Base-by-base conservation (phyloP, 2,329 filamentous ascomycete genomes). In the Dactylellina drechsleri region DNA sequence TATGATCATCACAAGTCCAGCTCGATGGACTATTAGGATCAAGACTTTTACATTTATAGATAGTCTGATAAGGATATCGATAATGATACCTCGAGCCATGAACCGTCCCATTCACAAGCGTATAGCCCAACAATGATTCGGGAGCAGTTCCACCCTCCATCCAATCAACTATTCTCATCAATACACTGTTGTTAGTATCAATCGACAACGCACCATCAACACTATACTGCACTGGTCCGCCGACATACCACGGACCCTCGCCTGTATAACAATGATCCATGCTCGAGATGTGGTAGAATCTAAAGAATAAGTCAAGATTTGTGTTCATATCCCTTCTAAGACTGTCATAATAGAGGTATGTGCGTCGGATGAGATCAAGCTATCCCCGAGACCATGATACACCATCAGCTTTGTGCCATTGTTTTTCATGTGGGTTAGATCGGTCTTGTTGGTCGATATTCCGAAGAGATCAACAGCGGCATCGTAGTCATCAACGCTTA, bases 131-230 rank as follows among this genome's bases (percentile, higher is more conserved):
- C 31, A 83, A 77, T 16, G 77, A 75, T 43, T 81, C 78, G 0
- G 81, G 80, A 1, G 79, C 80, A 5, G 76, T 79, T 0, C 82
- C 83, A 7, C 83, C 78, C 76, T 86, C 85, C 0, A 85, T 83
- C 84, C 85, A 86, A 26, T 80, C 77, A 23, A 86, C 82, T 71
- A 87, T 80, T 5, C 84, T 83, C 77, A 83, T 81, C 52, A 87
- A 81, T 12, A 71, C 57, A 2, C 62, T 43, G 3, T 23, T 50
- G 2, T 62, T 28, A 4, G 41, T 12, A 18, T 54, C 16, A n/a
- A 73, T 53, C 4, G 40, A 8, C 6, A 28, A 45, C 1, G n/a
- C 28, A 0, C n/a, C 40, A 2, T 12, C 20, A 6, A 31, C 57
- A 4, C 36, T 50, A 28, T 23, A n/a, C 13, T 54, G 61, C n/a